Evolutionary conservation across 371 early-diverging fungal genomes (phyloP), one percentile per base, ranked within the genome.

Genomic region (Mortierella sp.): DNA sequence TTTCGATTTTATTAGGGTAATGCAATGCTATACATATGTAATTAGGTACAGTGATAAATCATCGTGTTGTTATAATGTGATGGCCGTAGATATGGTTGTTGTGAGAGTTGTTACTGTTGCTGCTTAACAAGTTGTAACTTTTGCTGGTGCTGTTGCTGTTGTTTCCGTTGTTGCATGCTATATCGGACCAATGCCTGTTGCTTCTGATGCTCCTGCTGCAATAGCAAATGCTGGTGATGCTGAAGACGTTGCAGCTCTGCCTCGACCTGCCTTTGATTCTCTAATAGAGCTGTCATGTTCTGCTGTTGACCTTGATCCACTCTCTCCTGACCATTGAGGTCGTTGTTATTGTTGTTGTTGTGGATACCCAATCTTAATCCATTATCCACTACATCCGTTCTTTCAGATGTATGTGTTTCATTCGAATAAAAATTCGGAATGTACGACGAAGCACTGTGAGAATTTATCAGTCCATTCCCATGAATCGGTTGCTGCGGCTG

Each of bases 271-370:
- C 39, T 32, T 48, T 70, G 63, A 3, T 63, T 53, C 42, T 58
- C 64, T 24, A 64, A 17, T 12, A 71, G 26, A 9, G 46, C 32
- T 21, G 34, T 34, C 55, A 64, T 63, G 28, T 44, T 53, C 5
- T 50, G n/a, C 5, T 58, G 47, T 19, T 30, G 15, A 23, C 28
- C 58, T 21, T 21, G 54, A 89, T 87, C 58, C 83, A 83, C 93
- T 93, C 93, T 37, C 78, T 81, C 34, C 75, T 80, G 90, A 90
- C 23, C 14, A 51, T 48, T 43, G 28, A n/a, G 11, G 27, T 32
- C 17, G 27, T 28, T 28, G 9, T 0, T 48, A 9, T 34, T 8
- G 11, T 44, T 46, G 21, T 54, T 23, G 56, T 5, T 14, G 39
- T 39, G 17, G 39, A 39, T 27, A 34, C 21, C 56, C 51, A 9